Conservation (phyloP, 78 protist species). For the Dictyostelium capitatum region DNA sequence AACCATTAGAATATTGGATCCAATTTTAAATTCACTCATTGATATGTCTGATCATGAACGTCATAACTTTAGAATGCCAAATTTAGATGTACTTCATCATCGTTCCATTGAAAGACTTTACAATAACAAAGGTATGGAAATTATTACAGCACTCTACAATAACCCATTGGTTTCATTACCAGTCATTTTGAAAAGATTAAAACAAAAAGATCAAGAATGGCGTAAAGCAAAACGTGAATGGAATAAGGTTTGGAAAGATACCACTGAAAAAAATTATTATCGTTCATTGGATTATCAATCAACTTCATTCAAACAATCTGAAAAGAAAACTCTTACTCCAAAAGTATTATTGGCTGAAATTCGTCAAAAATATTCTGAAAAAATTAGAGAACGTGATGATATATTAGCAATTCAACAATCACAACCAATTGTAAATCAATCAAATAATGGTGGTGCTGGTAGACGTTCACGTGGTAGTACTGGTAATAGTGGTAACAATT, state of each 20-base stretch:
- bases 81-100: slow-evolving; percentile 34
- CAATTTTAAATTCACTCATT: slow-evolving; percentile 31
- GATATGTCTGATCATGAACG: slow-evolving; percentile 39
- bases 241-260: slow-evolving; percentile 92
- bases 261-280: slow-evolving; percentile 87
- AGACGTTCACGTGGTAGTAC: slow-evolving; percentile 1
- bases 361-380: slow-evolving; percentile 73
- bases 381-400: slow-evolving; percentile 55
- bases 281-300: slow-evolving; percentile 88
- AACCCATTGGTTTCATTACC: slow-evolving; percentile 88
- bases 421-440: neutral
- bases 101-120: slow-evolving; percentile 45
- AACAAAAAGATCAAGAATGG: slow-evolving; percentile 93
- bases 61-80: slow-evolving; percentile 41
- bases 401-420: neutral
- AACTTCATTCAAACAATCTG: slow-evolving; percentile 75
- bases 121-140: slow-evolving; percentile 54
- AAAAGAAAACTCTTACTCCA: slow-evolving; percentile 79
- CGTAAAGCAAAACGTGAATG: slow-evolving; percentile 83
- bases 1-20: slow-evolving; percentile 77
- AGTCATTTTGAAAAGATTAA: slow-evolving; percentile 86
- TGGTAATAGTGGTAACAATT: too few species aligned
- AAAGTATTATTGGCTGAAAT: slow-evolving; percentile 50
- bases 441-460: neutral
- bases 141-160: slow-evolving; percentile 68